phyloP scores from a whole-genome alignment of 1,139 yeast species.

The Magnusiomyces fungicola region DNA sequence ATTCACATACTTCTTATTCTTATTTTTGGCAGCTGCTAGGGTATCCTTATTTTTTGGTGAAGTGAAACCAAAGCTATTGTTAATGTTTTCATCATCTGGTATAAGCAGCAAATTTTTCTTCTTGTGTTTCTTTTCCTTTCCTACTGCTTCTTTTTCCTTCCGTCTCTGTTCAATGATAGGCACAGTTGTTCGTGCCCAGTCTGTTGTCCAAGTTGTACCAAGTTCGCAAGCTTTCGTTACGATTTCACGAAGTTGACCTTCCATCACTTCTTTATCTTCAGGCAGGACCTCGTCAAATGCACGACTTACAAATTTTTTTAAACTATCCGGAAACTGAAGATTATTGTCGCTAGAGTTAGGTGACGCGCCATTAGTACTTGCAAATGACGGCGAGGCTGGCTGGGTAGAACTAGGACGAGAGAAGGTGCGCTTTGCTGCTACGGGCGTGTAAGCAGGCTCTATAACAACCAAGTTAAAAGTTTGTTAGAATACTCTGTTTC shows the following conservation, averaged over 20 bases:
- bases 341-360: conserved; percentile 20
- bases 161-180: conserved; percentile 40
- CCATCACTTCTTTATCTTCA: conserved; percentile 33
- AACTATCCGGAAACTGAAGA: conserved; percentile 41
- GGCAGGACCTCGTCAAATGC: conserved; percentile 39
- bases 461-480: neutral
- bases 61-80: neutral
- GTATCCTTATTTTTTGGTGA: conserved; percentile 8
- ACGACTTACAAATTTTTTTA: conserved; percentile 42
- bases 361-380: conserved; percentile 1
- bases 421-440: conserved; percentile 14
- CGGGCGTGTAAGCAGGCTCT: conserved; percentile 17
- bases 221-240: conserved; percentile 46
- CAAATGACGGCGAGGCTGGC: neutral
- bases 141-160: conserved; percentile 8
- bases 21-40: conserved; percentile 2
- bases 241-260: conserved; percentile 41
- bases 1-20: conserved; percentile 9
- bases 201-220: conserved; percentile 44
- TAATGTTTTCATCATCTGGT: neutral
- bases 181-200: conserved; percentile 52
- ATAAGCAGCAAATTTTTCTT: neutral
- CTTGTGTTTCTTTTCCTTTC: neutral
- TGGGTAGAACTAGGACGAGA: conserved; percentile 8
- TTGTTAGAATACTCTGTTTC: neutral